phyloP scores from a whole-genome alignment of 2,329 filamentous ascomycete species.

The Bisporella sp. region DNA sequence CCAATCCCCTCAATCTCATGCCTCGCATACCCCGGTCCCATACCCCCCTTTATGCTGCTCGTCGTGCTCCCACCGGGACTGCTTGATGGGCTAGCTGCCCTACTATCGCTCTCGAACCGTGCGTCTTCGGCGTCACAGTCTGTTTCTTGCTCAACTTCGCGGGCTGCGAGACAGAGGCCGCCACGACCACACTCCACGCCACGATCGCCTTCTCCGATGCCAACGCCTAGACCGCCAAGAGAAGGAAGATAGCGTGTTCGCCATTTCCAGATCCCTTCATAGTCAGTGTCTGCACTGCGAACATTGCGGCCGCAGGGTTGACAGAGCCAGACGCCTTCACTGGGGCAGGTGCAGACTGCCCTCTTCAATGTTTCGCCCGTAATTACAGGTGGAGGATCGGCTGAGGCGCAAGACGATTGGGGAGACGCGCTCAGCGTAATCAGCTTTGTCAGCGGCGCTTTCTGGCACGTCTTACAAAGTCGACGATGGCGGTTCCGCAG shows the following conservation, averaged over 20 bases:
- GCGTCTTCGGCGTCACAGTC: conserved; percentile 79
- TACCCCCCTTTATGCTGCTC: conserved; percentile 17
- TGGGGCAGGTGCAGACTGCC: conserved; percentile 27
- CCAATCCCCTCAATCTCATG: conserved; percentile 92
- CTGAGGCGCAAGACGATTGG: background rate
- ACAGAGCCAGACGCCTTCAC: conserved; percentile 72
- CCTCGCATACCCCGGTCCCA: conserved; percentile 67
- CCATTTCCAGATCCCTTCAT: conserved; percentile 77
- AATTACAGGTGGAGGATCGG: conserved; percentile 47
- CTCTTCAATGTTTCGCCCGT: conserved; percentile 27
- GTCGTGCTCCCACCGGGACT: conserved; percentile 12
- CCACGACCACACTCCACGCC: conserved; percentile 85
- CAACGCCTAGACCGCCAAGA: conserved; percentile 73
- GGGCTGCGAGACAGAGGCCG: conserved; percentile 65
- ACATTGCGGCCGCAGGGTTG: conserved; percentile 73
- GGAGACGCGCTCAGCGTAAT: conserved; percentile 12
- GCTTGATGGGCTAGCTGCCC: conserved; percentile 14
- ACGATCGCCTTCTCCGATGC: conserved; percentile 81
- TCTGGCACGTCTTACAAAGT: conserved; percentile 69
- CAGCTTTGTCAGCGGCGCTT: conserved; percentile 58
- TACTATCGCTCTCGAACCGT: conserved; percentile 15
- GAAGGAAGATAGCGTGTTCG: conserved; percentile 77
- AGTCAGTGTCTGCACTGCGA: conserved; percentile 50
- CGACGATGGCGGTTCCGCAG: conserved; percentile 73
- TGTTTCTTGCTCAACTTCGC: conserved; percentile 74